These are phyloP conservation scores for Scheffersomyces stambukii DNA, from an alignment of 1,139 yeast species.

Conservation along the genomic window DNA sequence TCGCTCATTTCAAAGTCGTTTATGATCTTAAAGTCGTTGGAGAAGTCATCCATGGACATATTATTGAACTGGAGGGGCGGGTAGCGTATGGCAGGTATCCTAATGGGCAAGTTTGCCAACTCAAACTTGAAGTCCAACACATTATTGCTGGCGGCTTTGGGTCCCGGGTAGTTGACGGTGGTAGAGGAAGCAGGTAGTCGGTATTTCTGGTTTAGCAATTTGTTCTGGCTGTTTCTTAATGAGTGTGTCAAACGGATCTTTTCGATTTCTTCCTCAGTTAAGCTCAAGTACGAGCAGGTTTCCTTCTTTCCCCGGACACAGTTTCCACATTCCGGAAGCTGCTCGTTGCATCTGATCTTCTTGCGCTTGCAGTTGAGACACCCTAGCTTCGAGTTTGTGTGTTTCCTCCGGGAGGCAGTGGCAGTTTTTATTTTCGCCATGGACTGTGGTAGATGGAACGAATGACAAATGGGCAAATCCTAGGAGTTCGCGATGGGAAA, in stretches of 20 bases:
- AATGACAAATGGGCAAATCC: background rate
- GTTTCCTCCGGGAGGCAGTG: constrained; percentile 26
- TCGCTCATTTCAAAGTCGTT: constrained; percentile 8
- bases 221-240: constrained; percentile 26
- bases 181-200: constrained; percentile 24
- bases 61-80: constrained; percentile 24
- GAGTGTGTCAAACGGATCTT: constrained; percentile 26
- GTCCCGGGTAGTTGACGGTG: background rate
- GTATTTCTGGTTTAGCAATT: constrained; percentile 22
- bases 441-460: constrained; percentile 1
- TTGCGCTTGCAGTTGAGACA: constrained; percentile 42
- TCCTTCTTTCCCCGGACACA: constrained; percentile 30
- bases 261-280: constrained; percentile 22
- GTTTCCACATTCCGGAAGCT: constrained; percentile 37
- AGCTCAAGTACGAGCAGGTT: constrained; percentile 29
- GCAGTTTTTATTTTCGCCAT: constrained; percentile 6
- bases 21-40: constrained; percentile 14
- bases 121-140: constrained; percentile 24
- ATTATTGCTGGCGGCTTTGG: constrained; percentile 3
- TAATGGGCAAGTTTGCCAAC: constrained; percentile 18
- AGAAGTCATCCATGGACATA: constrained; percentile 17
- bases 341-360: constrained; percentile 47
- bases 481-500: background rate
- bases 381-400: constrained; percentile 42
- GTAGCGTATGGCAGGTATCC: constrained; percentile 19